phyloP scores from a whole-genome alignment of 225 moss, liverwort and hornwort species.

The Neckera pumila region DNA sequence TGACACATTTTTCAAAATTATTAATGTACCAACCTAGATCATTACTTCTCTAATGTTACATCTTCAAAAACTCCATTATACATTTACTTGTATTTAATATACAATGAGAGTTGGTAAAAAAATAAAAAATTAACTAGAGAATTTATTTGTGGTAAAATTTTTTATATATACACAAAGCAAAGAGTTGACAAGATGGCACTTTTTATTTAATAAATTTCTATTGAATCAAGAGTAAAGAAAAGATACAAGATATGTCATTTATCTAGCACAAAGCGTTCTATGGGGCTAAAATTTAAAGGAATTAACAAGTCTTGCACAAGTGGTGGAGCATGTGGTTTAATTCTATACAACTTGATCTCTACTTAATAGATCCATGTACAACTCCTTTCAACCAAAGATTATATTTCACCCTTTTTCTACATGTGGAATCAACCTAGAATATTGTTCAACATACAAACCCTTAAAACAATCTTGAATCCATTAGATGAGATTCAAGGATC shows the following conservation, averaged over 20 bases:
- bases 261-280: not conserved
- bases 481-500: too few species aligned
- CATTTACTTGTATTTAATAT: not conserved
- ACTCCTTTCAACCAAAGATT: not conserved
- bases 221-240: not conserved
- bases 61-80: not conserved
- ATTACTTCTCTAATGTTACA: not conserved
- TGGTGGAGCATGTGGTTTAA: too few species aligned
- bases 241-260: not conserved
- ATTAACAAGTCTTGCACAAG: accelerated
- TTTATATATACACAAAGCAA: not conserved
- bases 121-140: too few species aligned
- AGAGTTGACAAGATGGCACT: accelerated
- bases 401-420: not conserved
- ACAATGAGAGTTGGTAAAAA: not conserved
- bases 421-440: not conserved
- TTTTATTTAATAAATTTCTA: not conserved
- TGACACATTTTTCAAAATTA: not conserved
- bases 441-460: not conserved
- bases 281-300: not conserved
- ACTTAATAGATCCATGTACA: not conserved
- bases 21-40: accelerated
- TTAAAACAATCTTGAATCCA: not conserved
- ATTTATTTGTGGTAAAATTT: not conserved
- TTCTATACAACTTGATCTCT: not conserved